phyloP scores from a whole-genome alignment of 164 flowering plant genomes.

The Hamamelis virginiana region DNA sequence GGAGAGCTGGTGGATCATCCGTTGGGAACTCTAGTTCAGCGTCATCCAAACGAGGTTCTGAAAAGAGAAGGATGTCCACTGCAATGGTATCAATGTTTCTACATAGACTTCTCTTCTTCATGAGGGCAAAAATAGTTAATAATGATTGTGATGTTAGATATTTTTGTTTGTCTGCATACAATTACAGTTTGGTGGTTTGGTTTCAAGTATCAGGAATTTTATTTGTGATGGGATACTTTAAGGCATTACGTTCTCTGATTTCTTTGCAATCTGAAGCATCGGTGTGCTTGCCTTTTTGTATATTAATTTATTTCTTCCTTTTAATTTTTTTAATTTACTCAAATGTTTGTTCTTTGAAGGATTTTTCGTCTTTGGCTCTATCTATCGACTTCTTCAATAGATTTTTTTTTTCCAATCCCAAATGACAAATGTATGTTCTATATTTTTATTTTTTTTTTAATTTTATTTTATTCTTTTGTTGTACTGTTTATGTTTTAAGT shows the following conservation, averaged over 20 bases:
- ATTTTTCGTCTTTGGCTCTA: constrained; percentile 1
- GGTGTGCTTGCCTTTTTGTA: background rate
- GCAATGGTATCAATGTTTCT: constrained; percentile 51
- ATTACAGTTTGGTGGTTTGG: background rate
- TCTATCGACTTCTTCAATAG: too few relatives aligned
- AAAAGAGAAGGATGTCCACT: constrained; percentile 57
- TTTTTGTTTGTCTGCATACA: background rate
- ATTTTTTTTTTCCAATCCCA: too few relatives aligned
- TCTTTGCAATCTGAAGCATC: background rate
- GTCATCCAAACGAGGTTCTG: constrained; percentile 60
- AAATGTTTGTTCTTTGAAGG: background rate
- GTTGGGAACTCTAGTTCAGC: constrained; percentile 45
- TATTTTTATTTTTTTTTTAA: too few relatives aligned
- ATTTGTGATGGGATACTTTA: background rate
- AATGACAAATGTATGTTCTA: too few relatives aligned
- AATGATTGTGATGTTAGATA: too few relatives aligned
- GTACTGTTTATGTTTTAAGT: too few relatives aligned
- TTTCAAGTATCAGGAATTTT: background rate
- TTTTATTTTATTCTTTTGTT: too few relatives aligned
- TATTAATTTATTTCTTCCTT: background rate
- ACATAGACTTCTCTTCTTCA: background rate
- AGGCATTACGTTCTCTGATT: background rate
- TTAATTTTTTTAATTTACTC: background rate
- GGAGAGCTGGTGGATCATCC: constrained; percentile 49
- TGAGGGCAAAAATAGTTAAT: background rate